Evolutionary conservation across 441 rosid species (phyloP).

Genomic region (Erysimum pusillum): DNA sequence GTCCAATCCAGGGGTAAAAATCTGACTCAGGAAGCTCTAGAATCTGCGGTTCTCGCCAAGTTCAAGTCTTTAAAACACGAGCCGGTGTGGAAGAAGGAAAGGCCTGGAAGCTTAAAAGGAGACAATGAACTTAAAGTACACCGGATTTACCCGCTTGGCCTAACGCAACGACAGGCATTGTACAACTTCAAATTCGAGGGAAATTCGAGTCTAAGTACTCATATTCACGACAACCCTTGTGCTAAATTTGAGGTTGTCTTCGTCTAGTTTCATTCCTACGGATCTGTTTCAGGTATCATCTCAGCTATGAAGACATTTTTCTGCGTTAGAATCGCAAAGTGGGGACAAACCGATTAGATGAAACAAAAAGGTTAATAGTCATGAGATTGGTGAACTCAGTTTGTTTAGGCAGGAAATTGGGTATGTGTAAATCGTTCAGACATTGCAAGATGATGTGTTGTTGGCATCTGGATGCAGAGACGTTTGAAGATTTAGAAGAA

Average conservation of each 20-base stretch:
- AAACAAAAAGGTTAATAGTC: constrained; percentile 18
- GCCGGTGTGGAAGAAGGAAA: constrained; percentile 84
- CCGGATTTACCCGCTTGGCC: constrained; percentile 78
- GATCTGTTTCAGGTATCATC: constrained; percentile 22
- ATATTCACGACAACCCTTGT: constrained; percentile 44
- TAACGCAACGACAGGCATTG: constrained; percentile 87
- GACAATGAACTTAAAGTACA: constrained; percentile 62
- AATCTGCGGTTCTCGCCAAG: constrained; percentile 66
- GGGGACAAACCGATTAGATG: constrained; percentile 5
- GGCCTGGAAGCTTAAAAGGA: constrained; percentile 81
- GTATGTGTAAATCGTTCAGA: constrained; percentile 15
- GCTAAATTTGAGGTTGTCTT: constrained; percentile 44
- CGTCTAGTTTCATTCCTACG: constrained; percentile 37
- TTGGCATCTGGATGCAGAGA: not conserved
- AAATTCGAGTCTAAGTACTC: constrained; percentile 53
- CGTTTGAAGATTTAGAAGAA: not conserved
- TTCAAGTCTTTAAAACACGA: constrained; percentile 67
- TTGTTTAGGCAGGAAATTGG: constrained; percentile 28
- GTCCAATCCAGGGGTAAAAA: constrained; percentile 55
- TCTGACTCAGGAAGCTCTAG: constrained; percentile 64
- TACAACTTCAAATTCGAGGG: constrained; percentile 70
- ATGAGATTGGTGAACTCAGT: constrained; percentile 27
- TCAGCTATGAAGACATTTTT: constrained; percentile 25
- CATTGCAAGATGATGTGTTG: constrained; percentile 28
- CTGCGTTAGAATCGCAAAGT: constrained; percentile 22